Conservation (phyloP, 2,329 filamentous ascomycete genomes). For the Hypoxylon rubiginosum region DNA sequence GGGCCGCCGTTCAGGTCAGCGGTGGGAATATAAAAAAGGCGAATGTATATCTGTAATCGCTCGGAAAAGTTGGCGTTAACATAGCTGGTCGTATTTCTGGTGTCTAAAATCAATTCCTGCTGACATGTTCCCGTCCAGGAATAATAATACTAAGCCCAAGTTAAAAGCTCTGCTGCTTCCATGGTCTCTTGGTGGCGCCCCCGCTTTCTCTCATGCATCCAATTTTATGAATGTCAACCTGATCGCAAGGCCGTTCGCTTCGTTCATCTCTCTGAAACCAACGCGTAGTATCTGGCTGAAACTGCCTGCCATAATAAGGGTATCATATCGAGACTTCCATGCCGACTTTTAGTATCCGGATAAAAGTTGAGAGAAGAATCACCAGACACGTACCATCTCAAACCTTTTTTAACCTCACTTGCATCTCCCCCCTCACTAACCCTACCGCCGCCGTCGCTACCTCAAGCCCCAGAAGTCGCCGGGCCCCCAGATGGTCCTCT, state of each 20-base stretch:
- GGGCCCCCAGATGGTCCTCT: slow-evolving; percentile 48
- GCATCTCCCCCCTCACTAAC: not conserved
- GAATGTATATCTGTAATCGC: slow-evolving; percentile 20
- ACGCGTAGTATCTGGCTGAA: not conserved
- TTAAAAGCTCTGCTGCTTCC: not conserved
- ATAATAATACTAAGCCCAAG: not conserved
- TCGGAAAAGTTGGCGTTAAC: not conserved
- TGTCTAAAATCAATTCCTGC: not conserved
- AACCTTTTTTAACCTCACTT: not conserved
- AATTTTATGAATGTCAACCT: too few species aligned
- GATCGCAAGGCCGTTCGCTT: too few species aligned
- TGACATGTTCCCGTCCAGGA: not conserved
- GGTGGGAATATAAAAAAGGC: slow-evolving; percentile 47
- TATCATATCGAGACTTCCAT: not conserved
- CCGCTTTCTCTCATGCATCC: not conserved
- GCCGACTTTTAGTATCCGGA: not conserved
- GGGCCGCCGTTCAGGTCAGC: slow-evolving; percentile 46
- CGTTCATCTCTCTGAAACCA: not conserved
- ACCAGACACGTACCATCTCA: not conserved
- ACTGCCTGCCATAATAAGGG: not conserved
- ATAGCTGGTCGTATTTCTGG: not conserved
- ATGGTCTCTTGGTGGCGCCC: not conserved
- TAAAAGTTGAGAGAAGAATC: not conserved
- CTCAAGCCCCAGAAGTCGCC: slow-evolving; percentile 41
- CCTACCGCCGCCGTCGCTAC: slow-evolving; percentile 27